Conservation (phyloP, 768 basidiomycete species). For the Zangia roseola region DNA sequence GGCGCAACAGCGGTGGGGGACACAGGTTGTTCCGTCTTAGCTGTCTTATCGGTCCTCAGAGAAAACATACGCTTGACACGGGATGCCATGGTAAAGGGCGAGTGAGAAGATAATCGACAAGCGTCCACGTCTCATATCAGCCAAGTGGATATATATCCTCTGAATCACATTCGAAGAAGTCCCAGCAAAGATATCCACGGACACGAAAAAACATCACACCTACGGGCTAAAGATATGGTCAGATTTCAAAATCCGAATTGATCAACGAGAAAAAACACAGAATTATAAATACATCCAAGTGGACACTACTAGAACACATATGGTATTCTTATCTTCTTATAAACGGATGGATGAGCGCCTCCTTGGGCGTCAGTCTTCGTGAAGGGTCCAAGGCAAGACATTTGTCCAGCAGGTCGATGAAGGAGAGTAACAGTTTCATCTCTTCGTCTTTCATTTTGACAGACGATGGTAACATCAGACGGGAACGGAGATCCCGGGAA, state of each 20-base stretch:
- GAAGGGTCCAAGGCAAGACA: slow-evolving; percentile 85
- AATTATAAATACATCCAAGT: slow-evolving; percentile 25
- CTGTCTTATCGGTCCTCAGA: slow-evolving; percentile 4
- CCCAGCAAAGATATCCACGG: no score
- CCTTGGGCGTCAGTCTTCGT: slow-evolving; percentile 84
- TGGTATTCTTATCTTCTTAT: slow-evolving; percentile 51
- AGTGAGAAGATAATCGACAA: not conserved
- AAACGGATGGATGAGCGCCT: slow-evolving; percentile 86
- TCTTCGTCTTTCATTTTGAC: slow-evolving; percentile 89
- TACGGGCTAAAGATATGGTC: slow-evolving; percentile 8
- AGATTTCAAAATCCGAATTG: slow-evolving; percentile 7
- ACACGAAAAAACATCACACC: slow-evolving; percentile 1
- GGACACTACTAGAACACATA: slow-evolving; percentile 10
- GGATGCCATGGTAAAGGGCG: slow-evolving; percentile 11
- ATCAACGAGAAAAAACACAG: slow-evolving; percentile 4
- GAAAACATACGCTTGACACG: slow-evolving; percentile 16
- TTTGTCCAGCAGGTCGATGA: slow-evolving; percentile 90
- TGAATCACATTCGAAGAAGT: not conserved
- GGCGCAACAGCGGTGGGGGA: not conserved
- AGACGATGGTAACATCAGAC: slow-evolving; percentile 77
- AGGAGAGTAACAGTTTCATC: slow-evolving; percentile 69
- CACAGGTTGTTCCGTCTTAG: no score
- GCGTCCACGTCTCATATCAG: not conserved
- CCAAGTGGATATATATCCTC: slow-evolving; percentile 3
- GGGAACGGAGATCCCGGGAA: slow-evolving; percentile 71